Percentiles rank a stretch among this genome's conserved stretches.
These are phyloP conservation scores for Periconia sp. DNA, from an alignment of 2,329 filamentous ascomycete genomes.

Conservation along the genomic window DNA sequence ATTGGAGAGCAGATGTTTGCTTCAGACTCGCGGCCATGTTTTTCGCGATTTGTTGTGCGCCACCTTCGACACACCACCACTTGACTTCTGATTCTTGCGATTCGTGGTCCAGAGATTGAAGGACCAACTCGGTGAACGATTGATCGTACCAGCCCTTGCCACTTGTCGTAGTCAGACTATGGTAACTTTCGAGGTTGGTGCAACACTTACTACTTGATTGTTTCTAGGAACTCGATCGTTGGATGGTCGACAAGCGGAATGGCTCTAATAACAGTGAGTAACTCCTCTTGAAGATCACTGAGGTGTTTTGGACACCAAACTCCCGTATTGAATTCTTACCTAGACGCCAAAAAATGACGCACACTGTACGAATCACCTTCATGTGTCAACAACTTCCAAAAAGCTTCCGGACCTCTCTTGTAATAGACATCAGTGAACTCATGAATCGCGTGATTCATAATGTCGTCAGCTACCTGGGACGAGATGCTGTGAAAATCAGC, in stretches of 20 bases:
- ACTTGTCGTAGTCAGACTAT: neutral
- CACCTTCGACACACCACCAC: slow-evolving; percentile 40
- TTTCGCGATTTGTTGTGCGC: slow-evolving; percentile 17
- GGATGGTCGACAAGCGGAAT: neutral
- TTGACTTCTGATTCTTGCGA: slow-evolving; percentile 22
- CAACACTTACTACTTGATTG: neutral
- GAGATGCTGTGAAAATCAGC: neutral
- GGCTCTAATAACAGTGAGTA: neutral
- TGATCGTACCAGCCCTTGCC: slow-evolving; percentile 39
- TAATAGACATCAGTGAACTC: neutral
- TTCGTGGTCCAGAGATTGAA: slow-evolving; percentile 30
- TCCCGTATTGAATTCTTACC: neutral
- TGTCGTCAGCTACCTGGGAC: neutral
- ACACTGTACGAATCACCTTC: neutral
- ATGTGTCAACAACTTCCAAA: neutral
- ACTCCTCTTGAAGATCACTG: neutral
- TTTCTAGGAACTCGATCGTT: neutral
- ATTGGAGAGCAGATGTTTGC: slow-evolving; percentile 5
- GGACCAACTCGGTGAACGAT: slow-evolving; percentile 39
- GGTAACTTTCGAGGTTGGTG: neutral
- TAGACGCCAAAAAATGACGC: neutral
- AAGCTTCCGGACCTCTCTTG: neutral
- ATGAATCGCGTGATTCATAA: neutral
- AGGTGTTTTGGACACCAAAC: too few species aligned
- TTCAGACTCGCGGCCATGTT: slow-evolving; percentile 27